Percentiles rank a stretch among this genome's conserved stretches.
These are phyloP conservation scores for Ochromonas danica DNA, from an alignment of 108 stramenopile genomes.

Conservation along the genomic window DNA sequence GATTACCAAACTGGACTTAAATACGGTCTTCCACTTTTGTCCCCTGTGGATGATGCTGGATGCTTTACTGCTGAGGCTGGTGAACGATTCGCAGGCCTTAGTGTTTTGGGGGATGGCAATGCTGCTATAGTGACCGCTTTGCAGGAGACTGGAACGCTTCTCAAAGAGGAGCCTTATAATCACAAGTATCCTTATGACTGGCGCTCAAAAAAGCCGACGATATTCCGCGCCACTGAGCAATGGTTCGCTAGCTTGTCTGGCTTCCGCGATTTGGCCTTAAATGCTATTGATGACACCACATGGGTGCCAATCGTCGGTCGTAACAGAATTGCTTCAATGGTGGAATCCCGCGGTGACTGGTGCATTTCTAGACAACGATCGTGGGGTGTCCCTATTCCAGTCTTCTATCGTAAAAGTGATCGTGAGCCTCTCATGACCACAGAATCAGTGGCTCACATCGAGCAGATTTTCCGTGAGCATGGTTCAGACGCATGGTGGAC, in stretches of 20 bases:
- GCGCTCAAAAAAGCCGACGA: constrained; percentile 98
- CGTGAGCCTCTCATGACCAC: constrained; percentile 67
- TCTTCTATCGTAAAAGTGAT: constrained; percentile 64
- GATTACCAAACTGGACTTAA: constrained; percentile 81
- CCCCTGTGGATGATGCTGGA: constrained; percentile 82
- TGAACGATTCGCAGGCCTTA: constrained; percentile 69
- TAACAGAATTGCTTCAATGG: constrained; percentile 61
- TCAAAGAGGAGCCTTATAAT: constrained; percentile 78
- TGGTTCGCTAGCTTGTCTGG: constrained; percentile 97
- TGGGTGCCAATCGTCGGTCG: constrained; percentile 93
- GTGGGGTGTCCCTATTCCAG: constrained; percentile 99
- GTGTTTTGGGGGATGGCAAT: constrained; percentile 83
- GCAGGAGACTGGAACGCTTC: constrained; percentile 67
- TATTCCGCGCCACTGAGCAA: constrained; percentile 95
- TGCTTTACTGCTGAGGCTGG: constrained; percentile 89
- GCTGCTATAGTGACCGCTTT: constrained; percentile 78
- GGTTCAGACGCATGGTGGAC: constrained; percentile 97
- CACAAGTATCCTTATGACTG: constrained; percentile 99
- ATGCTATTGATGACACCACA: constrained; percentile 79
- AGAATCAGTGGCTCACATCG: constrained; percentile 76
- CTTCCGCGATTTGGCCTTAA: constrained; percentile 78
- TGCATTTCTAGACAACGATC: constrained; percentile 96
- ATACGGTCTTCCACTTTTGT: constrained; percentile 49
- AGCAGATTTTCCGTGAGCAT: constrained; percentile 74
- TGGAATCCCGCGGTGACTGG: constrained; percentile 91